Conservation (phyloP, 2,329 filamentous ascomycete species). For the Davidsoniella eucalypti region DNA sequence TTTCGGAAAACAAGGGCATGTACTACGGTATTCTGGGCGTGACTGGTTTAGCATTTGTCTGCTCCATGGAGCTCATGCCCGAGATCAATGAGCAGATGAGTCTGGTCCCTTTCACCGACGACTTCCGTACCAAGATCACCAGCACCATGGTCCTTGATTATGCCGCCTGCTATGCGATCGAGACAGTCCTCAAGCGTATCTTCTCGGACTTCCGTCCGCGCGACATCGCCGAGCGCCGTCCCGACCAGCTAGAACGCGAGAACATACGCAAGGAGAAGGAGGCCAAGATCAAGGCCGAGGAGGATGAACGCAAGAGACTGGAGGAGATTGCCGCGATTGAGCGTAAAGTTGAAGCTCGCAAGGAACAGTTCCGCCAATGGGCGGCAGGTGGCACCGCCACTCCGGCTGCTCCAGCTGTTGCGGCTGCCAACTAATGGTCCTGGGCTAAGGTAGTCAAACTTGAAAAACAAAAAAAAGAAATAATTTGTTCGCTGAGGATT, state of each 20-base stretch:
- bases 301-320: constrained; percentile 29
- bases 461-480: too few relatives aligned
- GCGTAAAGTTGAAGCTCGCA: constrained; percentile 36
- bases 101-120: constrained; percentile 72
- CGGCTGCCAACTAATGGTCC: too few relatives aligned
- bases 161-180: constrained; percentile 69
- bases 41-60: constrained; percentile 78
- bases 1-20: constrained; percentile 94
- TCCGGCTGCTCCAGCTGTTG: too few relatives aligned
- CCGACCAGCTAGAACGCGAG: constrained; percentile 63
- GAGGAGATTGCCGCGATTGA: constrained; percentile 45
- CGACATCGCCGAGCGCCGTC: constrained; percentile 74
- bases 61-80: constrained; percentile 86
- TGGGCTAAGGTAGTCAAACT: too few relatives aligned
- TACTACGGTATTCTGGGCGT: constrained; percentile 91
- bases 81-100: constrained; percentile 89
- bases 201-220: constrained; percentile 90
- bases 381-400: constrained; percentile 18
- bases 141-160: constrained; percentile 78
- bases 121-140: constrained; percentile 83
- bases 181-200: constrained; percentile 64
- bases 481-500: too few relatives aligned
- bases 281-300: constrained; percentile 23
- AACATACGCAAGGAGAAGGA: constrained; percentile 33
- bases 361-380: constrained; percentile 32